These are phyloP conservation scores for Cladobotryum protrusum DNA, from an alignment of 2,329 filamentous ascomycete genomes.

Conservation along the genomic window DNA sequence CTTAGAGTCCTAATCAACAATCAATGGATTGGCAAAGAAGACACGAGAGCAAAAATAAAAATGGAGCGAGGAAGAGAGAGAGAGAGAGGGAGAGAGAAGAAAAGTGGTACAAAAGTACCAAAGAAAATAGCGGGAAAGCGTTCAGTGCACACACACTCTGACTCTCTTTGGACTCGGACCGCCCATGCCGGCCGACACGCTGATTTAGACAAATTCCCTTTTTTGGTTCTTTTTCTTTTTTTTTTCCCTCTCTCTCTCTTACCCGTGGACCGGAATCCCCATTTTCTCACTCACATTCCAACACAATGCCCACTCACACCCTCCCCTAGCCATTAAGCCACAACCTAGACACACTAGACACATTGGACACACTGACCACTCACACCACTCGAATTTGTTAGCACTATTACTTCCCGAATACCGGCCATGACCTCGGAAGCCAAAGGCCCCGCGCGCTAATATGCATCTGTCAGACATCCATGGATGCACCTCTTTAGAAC, in stretches of 20 bases:
- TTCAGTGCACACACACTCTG: too few species aligned
- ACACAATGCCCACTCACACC: not conserved
- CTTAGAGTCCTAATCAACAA: not conserved
- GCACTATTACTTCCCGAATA: slow-evolving; percentile 2
- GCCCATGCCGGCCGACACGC: too few species aligned
- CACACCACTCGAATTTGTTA: too few species aligned
- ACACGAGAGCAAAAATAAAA: not conserved
- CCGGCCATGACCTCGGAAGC: not conserved
- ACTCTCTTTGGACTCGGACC: too few species aligned
- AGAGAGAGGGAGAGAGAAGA: slow-evolving; percentile 3
- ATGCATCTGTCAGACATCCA: not conserved
- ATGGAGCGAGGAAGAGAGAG: not conserved
- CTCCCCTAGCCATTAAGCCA: too few species aligned
- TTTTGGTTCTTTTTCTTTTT: slow-evolving; percentile 3
- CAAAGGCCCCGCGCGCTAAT: too few species aligned
- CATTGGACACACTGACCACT: too few species aligned
- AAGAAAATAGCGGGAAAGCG: too few species aligned
- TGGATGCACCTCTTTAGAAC: too few species aligned
- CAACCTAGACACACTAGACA: too few species aligned
- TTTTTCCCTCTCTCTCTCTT: too few species aligned
- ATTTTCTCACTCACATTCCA: not conserved
- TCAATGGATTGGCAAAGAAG: not conserved
- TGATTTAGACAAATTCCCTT: too few species aligned
- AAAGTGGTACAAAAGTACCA: slow-evolving; percentile 14
- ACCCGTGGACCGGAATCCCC: not conserved